phyloP scores from a whole-genome alignment of 23 red algal genomes.

The Porphyridium purpureum region DNA sequence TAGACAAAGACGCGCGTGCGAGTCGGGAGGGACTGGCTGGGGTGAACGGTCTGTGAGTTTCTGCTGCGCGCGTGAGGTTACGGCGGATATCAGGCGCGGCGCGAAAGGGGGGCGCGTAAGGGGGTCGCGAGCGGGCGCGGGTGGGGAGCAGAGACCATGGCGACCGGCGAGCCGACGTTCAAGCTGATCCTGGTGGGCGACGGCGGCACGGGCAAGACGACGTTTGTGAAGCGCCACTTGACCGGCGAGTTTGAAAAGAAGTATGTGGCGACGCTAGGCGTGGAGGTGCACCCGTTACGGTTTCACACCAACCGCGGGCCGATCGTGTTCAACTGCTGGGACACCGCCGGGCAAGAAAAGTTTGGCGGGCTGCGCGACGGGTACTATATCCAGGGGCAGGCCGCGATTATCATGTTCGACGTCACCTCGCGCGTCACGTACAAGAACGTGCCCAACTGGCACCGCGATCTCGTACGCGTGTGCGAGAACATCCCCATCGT shows the following conservation, averaged over 20 bases:
- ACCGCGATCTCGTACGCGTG: slow-evolving; percentile 92
- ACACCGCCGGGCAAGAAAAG: slow-evolving; percentile 99
- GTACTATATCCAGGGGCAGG: slow-evolving; percentile 98
- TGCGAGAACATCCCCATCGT: slow-evolving; percentile 99
- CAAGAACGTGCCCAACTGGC: slow-evolving; percentile 99
- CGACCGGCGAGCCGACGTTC: slow-evolving; percentile 26
- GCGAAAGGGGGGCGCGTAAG: no score
- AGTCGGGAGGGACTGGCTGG: no score
- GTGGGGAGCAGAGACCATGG: no score
- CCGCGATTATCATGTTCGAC: slow-evolving; percentile 99
- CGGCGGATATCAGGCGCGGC: no score
- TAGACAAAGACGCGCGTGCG: no score
- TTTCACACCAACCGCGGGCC: slow-evolving; percentile 95
- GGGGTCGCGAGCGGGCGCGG: no score
- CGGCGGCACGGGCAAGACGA: slow-evolving; percentile 94
- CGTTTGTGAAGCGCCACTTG: slow-evolving; percentile 97
- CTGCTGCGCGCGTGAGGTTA: no score
- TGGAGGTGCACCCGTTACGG: slow-evolving; percentile 94
- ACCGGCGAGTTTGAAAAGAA: slow-evolving; percentile 97
- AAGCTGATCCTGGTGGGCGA: slow-evolving; percentile 98
- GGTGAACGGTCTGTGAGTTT: no score
- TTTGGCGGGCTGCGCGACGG: slow-evolving; percentile 95
- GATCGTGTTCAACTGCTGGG: slow-evolving; percentile 96
- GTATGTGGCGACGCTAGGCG: slow-evolving; percentile 91
- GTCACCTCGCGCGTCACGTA: slow-evolving; percentile 93